Base-by-base conservation (phyloP, 768 basidiomycete species). In the Lactarius sp. region DNA sequence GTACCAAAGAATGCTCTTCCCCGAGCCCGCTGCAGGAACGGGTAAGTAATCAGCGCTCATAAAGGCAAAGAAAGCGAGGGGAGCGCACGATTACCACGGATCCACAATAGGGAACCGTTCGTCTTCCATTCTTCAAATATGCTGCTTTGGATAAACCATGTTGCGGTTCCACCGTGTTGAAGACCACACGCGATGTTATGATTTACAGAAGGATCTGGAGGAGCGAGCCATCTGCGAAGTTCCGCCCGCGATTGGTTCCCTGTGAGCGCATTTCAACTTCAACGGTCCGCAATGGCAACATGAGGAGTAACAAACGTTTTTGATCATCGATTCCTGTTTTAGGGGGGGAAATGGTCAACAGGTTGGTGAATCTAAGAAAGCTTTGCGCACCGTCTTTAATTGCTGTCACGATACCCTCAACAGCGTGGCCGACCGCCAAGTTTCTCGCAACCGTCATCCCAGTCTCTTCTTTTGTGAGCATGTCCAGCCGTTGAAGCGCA, bases 1-100 rank as follows among this genome's bases (percentile, higher is more conserved):
- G 16, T 51, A 62, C 61, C 37, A 62, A 34, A 62, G 37, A 3
- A 62, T 22, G 14, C 39, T 62, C 37, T 57, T 62, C 1, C 61
- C 61, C 0, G 49, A 56, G 5, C 55, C 61, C 27, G 55, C 61
- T 62, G 18, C 27, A 34, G 34, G 10, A 22, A 27, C 27, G 27
- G 7, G 4, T 9, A 51, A 12, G 5, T 7, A 18, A 33, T 16
- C 46, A 12, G 9, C 20, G 13, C 1, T 33, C 3, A 5, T n/a
- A 12, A n/a, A 14, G 3, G 12, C n/a, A 20, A 9, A 41, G 10
- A 41, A 34, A 1, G 7, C 8, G 4, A 2, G 31, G 36, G 16
- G n/a, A 5, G 4, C 56, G 16, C 13, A 62, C 61, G 50, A 44
- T 46, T 62, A 8, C 61, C 61, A 20, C 34, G 55, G 39, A 57